Evolutionary conservation across 805 yeast genomes (phyloP), one percentile per base, ranked within the genome.

Genomic region (Tetrapisispora phaffii): DNA sequence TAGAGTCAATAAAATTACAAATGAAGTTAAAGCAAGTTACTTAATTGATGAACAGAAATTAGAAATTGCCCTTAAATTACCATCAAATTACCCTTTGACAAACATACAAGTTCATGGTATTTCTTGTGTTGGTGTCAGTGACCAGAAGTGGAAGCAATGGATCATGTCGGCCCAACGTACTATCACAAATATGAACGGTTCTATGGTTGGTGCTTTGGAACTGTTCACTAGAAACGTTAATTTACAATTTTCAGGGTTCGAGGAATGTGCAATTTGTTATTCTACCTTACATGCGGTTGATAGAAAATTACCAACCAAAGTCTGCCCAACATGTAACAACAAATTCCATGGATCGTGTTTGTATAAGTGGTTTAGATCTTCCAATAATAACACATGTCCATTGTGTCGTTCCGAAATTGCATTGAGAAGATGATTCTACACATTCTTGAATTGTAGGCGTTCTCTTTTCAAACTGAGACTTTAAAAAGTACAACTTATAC

Each of bases 201-300:
- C 87, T 16, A 67, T 67, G 12, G 47, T 74, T 53, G 70, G 74
- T 44, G 65, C 71, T 15, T 48, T 69, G 43, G 71, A 68, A 39
- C 57, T 66, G 31, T 66, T 69, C 45, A 55, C 68, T 41, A 79
- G 77, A 53, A 86, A 90, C 56, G 88, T 87, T 43, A 75, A 78
- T 45, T 71, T 85, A 54, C 94, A 89, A 59, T 89, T 94, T 62
- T 84, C 89, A 8, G 96, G 96, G 0, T 88, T 86, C 52, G 96
- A 87, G 57, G 97, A 90, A 48, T 93, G 99, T 73, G 95, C 97
- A 2, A 88, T 93, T 53, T 93, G 99, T 63, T 93, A 93, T 63
- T 84, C 95, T 15, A 82, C 90, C 46, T 68, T 93, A 51, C 95
- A 89, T 59, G 74, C 73, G 13, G 88, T 84, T 50, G 96, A 88